A percentile compares a stretch with the other conserved stretches of the same genome.
phyloP scores from a whole-genome alignment of 768 basidiomycete species.

The Serendipita sp. region DNA sequence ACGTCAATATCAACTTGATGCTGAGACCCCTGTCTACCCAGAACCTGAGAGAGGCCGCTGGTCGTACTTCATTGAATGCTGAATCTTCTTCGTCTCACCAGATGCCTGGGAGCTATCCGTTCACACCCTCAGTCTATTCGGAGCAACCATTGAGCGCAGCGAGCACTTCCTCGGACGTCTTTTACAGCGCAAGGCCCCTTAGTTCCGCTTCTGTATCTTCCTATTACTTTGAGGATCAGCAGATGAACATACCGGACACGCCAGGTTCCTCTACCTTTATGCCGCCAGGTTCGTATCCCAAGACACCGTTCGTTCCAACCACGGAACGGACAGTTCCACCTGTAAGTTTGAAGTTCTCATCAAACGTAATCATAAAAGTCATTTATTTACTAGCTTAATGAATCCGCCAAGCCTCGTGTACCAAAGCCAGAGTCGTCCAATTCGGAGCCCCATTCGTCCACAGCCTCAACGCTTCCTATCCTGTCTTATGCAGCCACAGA shows the following conservation, averaged over 20 bases:
- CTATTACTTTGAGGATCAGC: neutral
- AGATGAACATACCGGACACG: neutral
- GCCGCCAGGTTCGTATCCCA: neutral
- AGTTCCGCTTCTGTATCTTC: neutral
- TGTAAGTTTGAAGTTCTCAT: neutral
- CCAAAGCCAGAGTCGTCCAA: slow-evolving; percentile 13
- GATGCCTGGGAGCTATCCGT: slow-evolving; percentile 5
- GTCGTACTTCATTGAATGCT: slow-evolving; percentile 8
- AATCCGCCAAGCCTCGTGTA: slow-evolving; percentile 6
- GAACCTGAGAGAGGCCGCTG: slow-evolving; percentile 32
- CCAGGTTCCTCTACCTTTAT: neutral
- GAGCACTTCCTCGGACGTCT: neutral
- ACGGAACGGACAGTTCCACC: neutral
- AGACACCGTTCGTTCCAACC: neutral
- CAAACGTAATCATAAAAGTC: neutral
- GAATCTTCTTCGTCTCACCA: neutral
- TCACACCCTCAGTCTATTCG: neutral
- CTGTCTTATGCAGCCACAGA: neutral
- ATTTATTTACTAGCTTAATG: neutral
- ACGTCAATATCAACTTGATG: slow-evolving; percentile 60
- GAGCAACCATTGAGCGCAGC: neutral
- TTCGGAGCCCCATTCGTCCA: slow-evolving; percentile 17
- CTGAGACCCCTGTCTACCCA: slow-evolving; percentile 57
- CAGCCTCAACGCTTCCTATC: neutral
- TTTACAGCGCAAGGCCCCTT: slow-evolving; percentile 3